Base-by-base conservation (phyloP, 2,329 filamentous ascomycete genomes). In the Sarocladium strictum region DNA sequence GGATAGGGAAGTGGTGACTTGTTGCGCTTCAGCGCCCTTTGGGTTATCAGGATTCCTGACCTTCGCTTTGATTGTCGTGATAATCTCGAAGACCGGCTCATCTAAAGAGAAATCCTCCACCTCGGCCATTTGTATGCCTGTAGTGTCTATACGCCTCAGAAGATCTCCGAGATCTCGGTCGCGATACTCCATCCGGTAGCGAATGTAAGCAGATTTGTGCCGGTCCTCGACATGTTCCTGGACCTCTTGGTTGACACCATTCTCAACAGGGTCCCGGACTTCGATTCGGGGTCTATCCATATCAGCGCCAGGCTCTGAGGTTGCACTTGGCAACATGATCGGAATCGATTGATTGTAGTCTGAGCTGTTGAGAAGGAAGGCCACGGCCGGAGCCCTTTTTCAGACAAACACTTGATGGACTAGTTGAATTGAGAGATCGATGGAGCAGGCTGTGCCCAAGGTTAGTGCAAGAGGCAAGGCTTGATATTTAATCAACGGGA, bases 121-220 rank as follows among this genome's bases (percentile, higher is more conserved):
- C 21, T 53, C 27, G 11, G 10, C 40, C 17, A 23, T 4, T 9
- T 24, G 40, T 6, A 43, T 23, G 21, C 40, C 11, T 17, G 24
- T 7, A n/a, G 21, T 14, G 24, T 40, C 29, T 23, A 14, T 10
- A 6, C 50, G 21, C n/a, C 35, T 10, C 19, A 61, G 14, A 1
- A 62, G 15, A 1, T 60, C 57, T n/a, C 56, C 43, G 2, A 55
- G 61, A 10, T n/a, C 3, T 0, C 56, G 53, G 6, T 60, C 47
- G 2, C 59, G 56, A 45, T 60, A 55, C 35, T 62, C 59, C 11
- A 53, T 54, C 1, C 60, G 58, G 32, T 62, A 62, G 14, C 58
- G 37, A 4, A 61, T 53, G 2, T 32, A n/a, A 2, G 26, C 27
- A 7, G 32, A 15, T 37, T 33, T 38, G 23, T 43, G n/a, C 6